phyloP scores from a whole-genome alignment of 176 grass and related monocot species.

The Eleusine coracana region DNA sequence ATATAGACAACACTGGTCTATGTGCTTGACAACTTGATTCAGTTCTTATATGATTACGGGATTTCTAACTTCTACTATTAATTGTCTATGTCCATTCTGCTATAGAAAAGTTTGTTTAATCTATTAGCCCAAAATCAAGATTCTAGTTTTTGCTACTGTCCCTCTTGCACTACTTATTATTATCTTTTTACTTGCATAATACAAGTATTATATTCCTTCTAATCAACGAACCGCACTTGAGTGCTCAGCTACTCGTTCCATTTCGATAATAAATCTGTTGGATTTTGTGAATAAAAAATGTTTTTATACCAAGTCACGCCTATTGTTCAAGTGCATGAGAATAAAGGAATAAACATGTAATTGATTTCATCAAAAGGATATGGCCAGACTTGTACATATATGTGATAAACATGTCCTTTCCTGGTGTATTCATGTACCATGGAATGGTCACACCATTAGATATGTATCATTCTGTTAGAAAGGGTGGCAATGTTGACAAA shows the following conservation, averaged over 20 bases:
- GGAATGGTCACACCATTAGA: background rate
- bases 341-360: background rate
- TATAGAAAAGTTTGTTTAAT: background rate
- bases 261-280: background rate
- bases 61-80: background rate
- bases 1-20: background rate
- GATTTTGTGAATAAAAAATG: background rate
- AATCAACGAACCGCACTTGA: background rate
- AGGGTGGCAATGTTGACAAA: background rate
- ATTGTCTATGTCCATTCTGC: background rate
- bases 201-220: background rate
- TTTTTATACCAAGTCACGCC: background rate
- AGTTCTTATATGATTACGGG: slow-evolving; percentile 1
- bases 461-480: background rate
- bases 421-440: background rate
- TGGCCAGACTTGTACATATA: background rate
- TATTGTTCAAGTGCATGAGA: background rate
- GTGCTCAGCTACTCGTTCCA: background rate
- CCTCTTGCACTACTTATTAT: background rate
- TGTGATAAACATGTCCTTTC: background rate
- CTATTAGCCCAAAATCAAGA: background rate
- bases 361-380: slow-evolving; percentile 3
- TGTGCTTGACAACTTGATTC: slow-evolving; percentile 25
- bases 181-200: background rate
- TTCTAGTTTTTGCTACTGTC: slow-evolving; percentile 1